Evolutionary conservation across 2,329 filamentous ascomycete species (phyloP).

Genomic region (Septoria petroselini): DNA sequence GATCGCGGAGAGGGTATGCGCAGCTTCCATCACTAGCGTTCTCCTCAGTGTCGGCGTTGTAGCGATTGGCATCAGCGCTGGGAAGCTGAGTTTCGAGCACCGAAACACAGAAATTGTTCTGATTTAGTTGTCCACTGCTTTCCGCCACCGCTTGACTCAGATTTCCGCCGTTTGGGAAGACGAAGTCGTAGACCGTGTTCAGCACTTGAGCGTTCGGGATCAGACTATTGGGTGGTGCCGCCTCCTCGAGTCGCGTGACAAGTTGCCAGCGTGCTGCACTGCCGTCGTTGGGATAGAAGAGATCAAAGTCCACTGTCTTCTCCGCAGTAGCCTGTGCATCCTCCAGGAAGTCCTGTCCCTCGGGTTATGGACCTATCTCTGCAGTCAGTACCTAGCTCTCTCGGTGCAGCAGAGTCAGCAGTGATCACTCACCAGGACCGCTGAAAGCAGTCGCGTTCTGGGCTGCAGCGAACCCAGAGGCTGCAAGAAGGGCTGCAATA

Average conservation of each 20-base stretch:
- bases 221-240: constrained; percentile 1
- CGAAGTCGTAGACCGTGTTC: constrained; percentile 17
- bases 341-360: constrained; percentile 8
- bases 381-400: neutral
- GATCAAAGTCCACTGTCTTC: constrained; percentile 15
- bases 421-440: constrained; percentile 14
- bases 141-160: constrained; percentile 10
- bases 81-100: constrained; percentile 13
- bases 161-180: constrained; percentile 2
- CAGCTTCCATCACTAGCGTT: constrained; percentile 20
- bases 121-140: constrained; percentile 14
- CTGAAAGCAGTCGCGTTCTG: constrained; percentile 15
- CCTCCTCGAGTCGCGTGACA: constrained; percentile 12
- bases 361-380: constrained; percentile 2
- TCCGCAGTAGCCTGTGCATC: constrained; percentile 4
- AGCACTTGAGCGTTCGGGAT: constrained; percentile 15
- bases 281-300: constrained; percentile 11
- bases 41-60: constrained; percentile 12
- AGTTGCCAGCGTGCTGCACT: constrained; percentile 14
- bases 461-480: constrained; percentile 6
- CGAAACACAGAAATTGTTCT: constrained; percentile 18
- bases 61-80: constrained; percentile 1
- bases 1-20: constrained; percentile 9
- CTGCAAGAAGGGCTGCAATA: constrained; percentile 3
- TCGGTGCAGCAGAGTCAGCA: neutral